Percentiles rank a stretch among this genome's conserved stretches.
These are phyloP conservation scores for Fonsecaea pugnacius DNA, from an alignment of 2,329 filamentous ascomycete genomes.

Conservation along the genomic window DNA sequence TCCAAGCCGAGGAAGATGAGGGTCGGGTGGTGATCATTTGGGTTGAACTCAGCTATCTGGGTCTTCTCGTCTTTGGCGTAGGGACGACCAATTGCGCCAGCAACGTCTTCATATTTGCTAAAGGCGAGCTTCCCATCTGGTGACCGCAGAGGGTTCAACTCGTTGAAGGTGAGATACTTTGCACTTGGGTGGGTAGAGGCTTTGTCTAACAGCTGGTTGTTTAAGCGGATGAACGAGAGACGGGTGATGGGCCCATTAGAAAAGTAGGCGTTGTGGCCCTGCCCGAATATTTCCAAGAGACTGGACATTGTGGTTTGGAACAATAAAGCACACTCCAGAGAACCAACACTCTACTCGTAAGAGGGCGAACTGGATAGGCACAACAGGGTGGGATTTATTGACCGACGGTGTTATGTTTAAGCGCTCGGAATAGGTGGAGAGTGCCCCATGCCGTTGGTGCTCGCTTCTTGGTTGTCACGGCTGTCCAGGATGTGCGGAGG, in stretches of 20 bases:
- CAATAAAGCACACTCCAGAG: not conserved
- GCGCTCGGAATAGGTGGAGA: not conserved
- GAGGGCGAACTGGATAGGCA: not conserved
- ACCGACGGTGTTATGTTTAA: conserved; percentile 6
- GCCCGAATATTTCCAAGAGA: conserved; percentile 23
- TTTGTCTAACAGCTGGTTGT: conserved; percentile 51
- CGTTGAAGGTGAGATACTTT: conserved; percentile 75
- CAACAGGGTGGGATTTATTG: not conserved
- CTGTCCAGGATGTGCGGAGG: not conserved
- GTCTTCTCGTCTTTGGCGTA: conserved; percentile 75
- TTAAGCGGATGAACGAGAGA: conserved; percentile 53
- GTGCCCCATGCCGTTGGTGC: not conserved
- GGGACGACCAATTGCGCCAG: conserved; percentile 71
- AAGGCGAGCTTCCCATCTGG: conserved; percentile 67
- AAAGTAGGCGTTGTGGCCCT: conserved; percentile 28
- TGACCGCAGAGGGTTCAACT: conserved; percentile 73
- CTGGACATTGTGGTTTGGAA: conserved; percentile 8
- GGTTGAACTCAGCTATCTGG: conserved; percentile 73
- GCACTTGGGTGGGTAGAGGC: conserved; percentile 53
- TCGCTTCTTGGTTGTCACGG: not conserved
- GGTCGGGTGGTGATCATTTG: conserved; percentile 66
- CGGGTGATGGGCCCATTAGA: conserved; percentile 54
- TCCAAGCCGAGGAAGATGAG: conserved; percentile 85
- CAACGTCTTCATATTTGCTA: conserved; percentile 69
- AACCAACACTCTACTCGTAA: not conserved